These are phyloP conservation scores for Yarrowia osloensis DNA, from an alignment of 805 yeast genomes.

Conservation along the genomic window DNA sequence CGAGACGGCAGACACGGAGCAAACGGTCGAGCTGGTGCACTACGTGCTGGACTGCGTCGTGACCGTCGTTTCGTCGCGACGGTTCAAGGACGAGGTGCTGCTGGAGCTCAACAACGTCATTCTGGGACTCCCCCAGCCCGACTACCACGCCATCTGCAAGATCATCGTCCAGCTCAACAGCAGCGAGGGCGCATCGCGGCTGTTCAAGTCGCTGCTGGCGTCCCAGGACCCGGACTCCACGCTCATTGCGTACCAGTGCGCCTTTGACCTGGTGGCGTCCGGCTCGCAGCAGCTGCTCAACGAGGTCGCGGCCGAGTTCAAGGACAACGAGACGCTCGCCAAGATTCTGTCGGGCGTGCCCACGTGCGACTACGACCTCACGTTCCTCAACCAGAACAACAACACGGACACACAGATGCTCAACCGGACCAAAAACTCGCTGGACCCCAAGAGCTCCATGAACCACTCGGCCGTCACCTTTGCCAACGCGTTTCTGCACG, in stretches of 20 bases:
- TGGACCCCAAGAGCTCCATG: slow-evolving; percentile 90
- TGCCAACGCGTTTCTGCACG: slow-evolving; percentile 90
- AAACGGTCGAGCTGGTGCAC: slow-evolving; percentile 49
- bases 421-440: slow-evolving; percentile 72
- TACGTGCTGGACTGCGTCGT: slow-evolving; percentile 73
- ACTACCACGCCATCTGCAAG: slow-evolving; percentile 80
- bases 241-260: slow-evolving; percentile 83
- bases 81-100: slow-evolving; percentile 67
- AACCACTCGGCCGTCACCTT: slow-evolving; percentile 96
- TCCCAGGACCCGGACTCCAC: slow-evolving; percentile 46
- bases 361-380: slow-evolving; percentile 86
- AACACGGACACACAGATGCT: slow-evolving; percentile 82
- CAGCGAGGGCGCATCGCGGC: slow-evolving; percentile 61
- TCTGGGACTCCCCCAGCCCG: slow-evolving; percentile 62
- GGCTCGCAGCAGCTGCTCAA: slow-evolving; percentile 88
- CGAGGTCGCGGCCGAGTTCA: slow-evolving; percentile 45
- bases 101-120: slow-evolving; percentile 62
- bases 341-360: slow-evolving; percentile 87
- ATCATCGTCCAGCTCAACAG: slow-evolving; percentile 88
- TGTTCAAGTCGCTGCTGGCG: slow-evolving; percentile 62
- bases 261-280: slow-evolving; percentile 88
- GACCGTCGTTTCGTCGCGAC: slow-evolving; percentile 62
- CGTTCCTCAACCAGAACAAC: slow-evolving; percentile 83
- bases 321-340: slow-evolving; percentile 49
- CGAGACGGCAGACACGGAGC: neutral